These are phyloP conservation scores for Taphrina wiesneri DNA, from an alignment of 1,139 yeast species.

Conservation along the genomic window DNA sequence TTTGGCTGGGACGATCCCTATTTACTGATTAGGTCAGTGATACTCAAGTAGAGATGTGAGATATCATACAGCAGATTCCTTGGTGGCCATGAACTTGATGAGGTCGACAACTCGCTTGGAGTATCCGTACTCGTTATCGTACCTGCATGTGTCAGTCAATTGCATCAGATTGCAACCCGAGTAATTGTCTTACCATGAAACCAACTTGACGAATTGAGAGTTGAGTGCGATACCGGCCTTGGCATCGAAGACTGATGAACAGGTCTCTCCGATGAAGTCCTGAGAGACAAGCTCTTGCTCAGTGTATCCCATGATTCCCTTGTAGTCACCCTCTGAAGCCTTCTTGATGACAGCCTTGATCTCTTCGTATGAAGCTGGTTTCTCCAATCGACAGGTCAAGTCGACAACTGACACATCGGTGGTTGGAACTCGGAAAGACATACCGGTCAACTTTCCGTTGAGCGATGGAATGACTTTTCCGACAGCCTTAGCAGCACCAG, in stretches of 20 bases:
- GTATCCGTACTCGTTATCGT: constrained; percentile 68
- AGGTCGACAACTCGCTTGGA: constrained; percentile 89
- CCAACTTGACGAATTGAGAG: constrained; percentile 80
- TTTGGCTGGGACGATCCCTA: constrained; percentile 14
- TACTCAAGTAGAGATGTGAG: not conserved
- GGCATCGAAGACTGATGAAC: constrained; percentile 81
- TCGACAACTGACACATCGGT: constrained; percentile 80
- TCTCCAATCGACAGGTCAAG: constrained; percentile 68
- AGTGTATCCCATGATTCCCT: constrained; percentile 80
- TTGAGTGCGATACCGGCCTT: constrained; percentile 81
- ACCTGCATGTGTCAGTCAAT: not conserved
- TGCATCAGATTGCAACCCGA: constrained; percentile 43
- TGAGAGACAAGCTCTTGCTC: constrained; percentile 84
- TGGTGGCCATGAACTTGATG: constrained; percentile 67
- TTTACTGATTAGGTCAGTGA: constrained; percentile 29
- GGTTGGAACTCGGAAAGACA: constrained; percentile 87
- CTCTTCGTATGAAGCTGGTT: constrained; percentile 70
- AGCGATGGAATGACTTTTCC: constrained; percentile 87
- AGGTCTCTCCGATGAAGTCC: constrained; percentile 75
- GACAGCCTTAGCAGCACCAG: constrained; percentile 93
- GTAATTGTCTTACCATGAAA: constrained; percentile 78
- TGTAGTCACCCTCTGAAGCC: constrained; percentile 67
- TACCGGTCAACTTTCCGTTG: constrained; percentile 86
- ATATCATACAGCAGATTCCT: constrained; percentile 21
- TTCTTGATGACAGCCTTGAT: constrained; percentile 70